Percentiles rank a stretch among this genome's conserved stretches.
These are phyloP conservation scores for Salvia sclarea DNA, from an alignment of 305 asterid genomes.

Conservation along the genomic window DNA sequence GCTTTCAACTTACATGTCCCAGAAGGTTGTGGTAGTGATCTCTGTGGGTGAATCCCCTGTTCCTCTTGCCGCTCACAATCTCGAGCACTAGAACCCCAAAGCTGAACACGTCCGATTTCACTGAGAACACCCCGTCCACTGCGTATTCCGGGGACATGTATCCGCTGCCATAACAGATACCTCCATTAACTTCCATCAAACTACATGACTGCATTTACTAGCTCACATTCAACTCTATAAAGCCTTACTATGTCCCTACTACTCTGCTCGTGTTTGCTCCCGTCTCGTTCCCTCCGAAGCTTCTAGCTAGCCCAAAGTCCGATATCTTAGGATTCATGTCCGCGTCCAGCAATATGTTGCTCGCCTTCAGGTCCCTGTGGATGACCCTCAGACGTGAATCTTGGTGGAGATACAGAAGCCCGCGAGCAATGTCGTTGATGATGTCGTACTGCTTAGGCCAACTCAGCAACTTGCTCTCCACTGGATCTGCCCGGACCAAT, in stretches of 20 bases:
- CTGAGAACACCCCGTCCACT: conserved; percentile 27
- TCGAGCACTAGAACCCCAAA: conserved; percentile 31
- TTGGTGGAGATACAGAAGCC: conserved; percentile 29
- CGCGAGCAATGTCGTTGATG: conserved; percentile 25
- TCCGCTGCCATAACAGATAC: conserved; percentile 14
- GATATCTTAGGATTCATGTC: conserved; percentile 27
- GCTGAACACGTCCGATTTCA: conserved; percentile 32
- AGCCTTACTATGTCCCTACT: conserved; percentile 28
- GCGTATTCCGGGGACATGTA: conserved; percentile 34
- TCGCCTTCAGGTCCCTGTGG: conserved; percentile 26
- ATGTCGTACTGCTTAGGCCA: conserved; percentile 23
- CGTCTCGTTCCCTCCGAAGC: conserved; percentile 19
- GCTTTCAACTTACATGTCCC: conserved; percentile 31
- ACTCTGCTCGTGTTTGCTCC: conserved; percentile 28
- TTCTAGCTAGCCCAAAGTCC: conserved; percentile 28
- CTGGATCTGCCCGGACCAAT: conserved; percentile 19
- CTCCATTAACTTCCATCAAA: background rate
- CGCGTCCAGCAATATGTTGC: conserved; percentile 5
- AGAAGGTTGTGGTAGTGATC: conserved; percentile 28
- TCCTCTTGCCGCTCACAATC: conserved; percentile 30
- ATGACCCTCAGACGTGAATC: conserved; percentile 27
- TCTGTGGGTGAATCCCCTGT: conserved; percentile 26
- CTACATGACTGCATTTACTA: no score
- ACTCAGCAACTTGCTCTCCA: background rate
- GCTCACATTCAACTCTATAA: no score